phyloP scores from a whole-genome alignment of 345 rosid genomes.

The Heritiera fomes region DNA sequence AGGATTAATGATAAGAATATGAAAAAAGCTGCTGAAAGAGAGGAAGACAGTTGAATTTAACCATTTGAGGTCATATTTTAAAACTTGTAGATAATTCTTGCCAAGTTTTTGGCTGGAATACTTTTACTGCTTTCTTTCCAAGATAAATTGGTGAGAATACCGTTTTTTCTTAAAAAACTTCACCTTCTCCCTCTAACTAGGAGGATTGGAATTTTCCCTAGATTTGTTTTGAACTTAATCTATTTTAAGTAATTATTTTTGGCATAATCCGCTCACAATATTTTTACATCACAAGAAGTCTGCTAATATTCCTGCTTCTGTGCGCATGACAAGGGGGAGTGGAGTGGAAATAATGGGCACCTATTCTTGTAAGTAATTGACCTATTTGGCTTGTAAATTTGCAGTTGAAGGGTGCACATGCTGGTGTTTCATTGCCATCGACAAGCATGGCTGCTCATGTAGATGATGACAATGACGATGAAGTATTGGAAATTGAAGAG shows the following conservation, averaged over 20 bases:
- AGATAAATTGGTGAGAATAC: not conserved
- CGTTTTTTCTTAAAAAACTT: not conserved
- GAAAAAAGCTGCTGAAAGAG: not conserved
- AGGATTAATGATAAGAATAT: not conserved
- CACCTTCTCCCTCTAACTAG: not conserved
- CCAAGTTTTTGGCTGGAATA: not conserved
- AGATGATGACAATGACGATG: slow-evolving; percentile 45
- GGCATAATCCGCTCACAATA: not conserved
- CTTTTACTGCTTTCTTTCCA: not conserved
- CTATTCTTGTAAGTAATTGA: not conserved
- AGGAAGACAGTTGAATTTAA: not conserved
- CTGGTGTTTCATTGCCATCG: slow-evolving; percentile 46
- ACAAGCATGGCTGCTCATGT: slow-evolving; percentile 74
- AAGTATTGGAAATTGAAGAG: slow-evolving; percentile 49
- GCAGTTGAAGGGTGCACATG: slow-evolving; percentile 39
- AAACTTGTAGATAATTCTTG: not conserved
- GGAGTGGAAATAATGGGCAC: not conserved
- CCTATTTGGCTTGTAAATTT: not conserved
- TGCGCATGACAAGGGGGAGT: not conserved
- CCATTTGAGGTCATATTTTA: not conserved
- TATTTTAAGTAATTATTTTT: not conserved
- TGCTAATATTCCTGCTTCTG: not conserved
- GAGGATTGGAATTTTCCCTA: not conserved
- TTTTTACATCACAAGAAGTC: not conserved
- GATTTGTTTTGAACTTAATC: not conserved